These are phyloP conservation scores for Mortierella polycephala DNA, from an alignment of 371 early-diverging fungal species.

Conservation along the genomic window DNA sequence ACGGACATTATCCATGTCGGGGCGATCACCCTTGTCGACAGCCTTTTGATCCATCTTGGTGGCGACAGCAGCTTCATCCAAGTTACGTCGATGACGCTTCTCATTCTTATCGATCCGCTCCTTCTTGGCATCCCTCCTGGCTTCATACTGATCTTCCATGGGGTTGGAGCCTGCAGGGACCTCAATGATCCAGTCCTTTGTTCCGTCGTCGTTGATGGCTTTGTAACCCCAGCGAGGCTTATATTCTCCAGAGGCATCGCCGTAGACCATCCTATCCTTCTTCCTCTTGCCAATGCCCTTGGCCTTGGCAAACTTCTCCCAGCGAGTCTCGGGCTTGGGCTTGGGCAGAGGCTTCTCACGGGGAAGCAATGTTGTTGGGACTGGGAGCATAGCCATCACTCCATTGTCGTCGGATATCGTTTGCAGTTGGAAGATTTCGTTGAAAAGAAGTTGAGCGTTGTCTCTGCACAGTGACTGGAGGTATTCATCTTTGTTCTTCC, in stretches of 20 bases:
- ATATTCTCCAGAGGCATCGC: constrained; percentile 90
- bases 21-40: constrained; percentile 48
- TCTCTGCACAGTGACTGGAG: constrained; percentile 83
- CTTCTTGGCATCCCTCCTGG: constrained; percentile 83
- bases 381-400: constrained; percentile 86
- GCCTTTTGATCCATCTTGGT: constrained; percentile 60
- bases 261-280: constrained; percentile 84
- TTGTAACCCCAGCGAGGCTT: constrained; percentile 94
- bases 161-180: constrained; percentile 87
- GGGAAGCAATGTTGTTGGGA: constrained; percentile 73
- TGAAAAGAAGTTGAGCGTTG: constrained; percentile 87
- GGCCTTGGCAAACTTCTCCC: constrained; percentile 99
- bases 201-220: constrained; percentile 78
- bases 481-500: constrained; percentile 66
- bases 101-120: constrained; percentile 89
- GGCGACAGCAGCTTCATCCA: constrained; percentile 76
- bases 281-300: constrained; percentile 97
- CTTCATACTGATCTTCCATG: constrained; percentile 87
- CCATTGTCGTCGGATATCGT: constrained; percentile 78
- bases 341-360: constrained; percentile 94
- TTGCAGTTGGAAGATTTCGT: constrained; percentile 88
- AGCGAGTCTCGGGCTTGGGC: constrained; percentile 90
- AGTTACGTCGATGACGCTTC: constrained; percentile 85
- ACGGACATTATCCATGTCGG: constrained; percentile 49
- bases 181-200: constrained; percentile 91